Base-by-base conservation (phyloP, 2,329 filamentous ascomycete genomes). In the Coleophoma cylindrospora region DNA sequence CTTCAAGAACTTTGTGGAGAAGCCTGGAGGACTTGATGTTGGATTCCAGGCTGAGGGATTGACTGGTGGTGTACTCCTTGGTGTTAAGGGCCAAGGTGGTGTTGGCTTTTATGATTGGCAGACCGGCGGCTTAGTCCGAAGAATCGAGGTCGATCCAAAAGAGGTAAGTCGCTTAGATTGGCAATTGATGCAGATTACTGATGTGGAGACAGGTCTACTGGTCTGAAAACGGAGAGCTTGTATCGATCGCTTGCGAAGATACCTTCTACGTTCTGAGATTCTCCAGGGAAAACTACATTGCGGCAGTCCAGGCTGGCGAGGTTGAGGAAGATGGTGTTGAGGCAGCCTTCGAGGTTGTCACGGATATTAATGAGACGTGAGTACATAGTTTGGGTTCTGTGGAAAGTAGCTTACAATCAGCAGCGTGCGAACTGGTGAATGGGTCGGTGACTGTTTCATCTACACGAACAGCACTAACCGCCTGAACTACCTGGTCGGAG, bases 391-490 rank as follows among this genome's bases (percentile, higher is more conserved):
- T 43, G 15, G 9, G 13, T 5, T 8, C 1, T 21, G 8, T 34
- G 21, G 22, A 45, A 38, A n/a, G 11, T 4, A 32, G 40, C 63
- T 67, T 62, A 60, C 50, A 52, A 34, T 43, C 34, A 17, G 49
- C 54, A 89, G 86, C 56, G 91, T 97, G 47, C 87, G 89, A 57
- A 96, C 92, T 17, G 94, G 92, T 60, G 89, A 95, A 73, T 99
- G 94, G 94, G 89, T 99, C 50, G 94, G 94, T 55, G 94, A 99
- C 73, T 96, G 92, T 74, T 96, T 99, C 77, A 91, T 97, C 68
- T 99, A 97, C 79, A 96, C 94, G 49, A 97, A 95, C 77, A 88
- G 81, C 68, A 95, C 91, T 10, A 96, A 97, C 76, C 88, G 94
- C 54, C 77, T 99, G 53, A 97, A 97, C 76, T 97, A 97, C 73